These are phyloP conservation scores for Xylaria longipes DNA, from an alignment of 495 filamentous ascomycete species.

Conservation along the genomic window DNA sequence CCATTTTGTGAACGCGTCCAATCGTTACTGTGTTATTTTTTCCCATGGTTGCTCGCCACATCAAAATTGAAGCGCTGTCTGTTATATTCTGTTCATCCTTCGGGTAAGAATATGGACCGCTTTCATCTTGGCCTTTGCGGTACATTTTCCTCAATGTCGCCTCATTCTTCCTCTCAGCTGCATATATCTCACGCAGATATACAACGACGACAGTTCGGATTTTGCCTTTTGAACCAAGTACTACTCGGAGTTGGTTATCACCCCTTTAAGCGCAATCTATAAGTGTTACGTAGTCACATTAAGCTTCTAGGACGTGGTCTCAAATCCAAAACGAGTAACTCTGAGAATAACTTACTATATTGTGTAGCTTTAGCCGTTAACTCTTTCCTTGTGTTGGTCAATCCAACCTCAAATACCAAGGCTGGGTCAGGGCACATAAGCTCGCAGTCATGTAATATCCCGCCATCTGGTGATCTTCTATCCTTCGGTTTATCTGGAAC, in stretches of 20 bases:
- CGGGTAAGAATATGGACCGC: background rate
- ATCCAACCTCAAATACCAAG: slow-evolving; percentile 2
- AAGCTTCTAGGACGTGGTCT: too few relatives aligned
- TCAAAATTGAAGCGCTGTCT: slow-evolving; percentile 4
- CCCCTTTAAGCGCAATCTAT: background rate
- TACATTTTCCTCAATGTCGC: background rate
- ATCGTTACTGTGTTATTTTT: background rate
- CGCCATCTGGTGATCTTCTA: background rate
- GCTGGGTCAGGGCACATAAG: background rate
- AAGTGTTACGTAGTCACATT: background rate
- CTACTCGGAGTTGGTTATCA: background rate
- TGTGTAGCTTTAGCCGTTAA: background rate
- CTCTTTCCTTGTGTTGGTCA: background rate
- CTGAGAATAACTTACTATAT: slow-evolving; percentile 1
- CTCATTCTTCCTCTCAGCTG: slow-evolving; percentile 3
- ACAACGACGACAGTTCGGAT: slow-evolving; percentile 1
- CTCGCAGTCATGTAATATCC: background rate
- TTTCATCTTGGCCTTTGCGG: background rate
- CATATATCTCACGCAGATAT: background rate
- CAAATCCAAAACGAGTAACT: background rate
- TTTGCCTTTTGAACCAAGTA: background rate
- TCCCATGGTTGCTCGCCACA: slow-evolving; percentile 3
- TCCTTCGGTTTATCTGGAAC: background rate
- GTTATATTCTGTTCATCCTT: slow-evolving; percentile 4
- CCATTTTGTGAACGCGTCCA: background rate